Evolutionary conservation across 345 rosid genomes (phyloP), one percentile per base, ranked within the genome.

Genomic region (Hevea brasiliensis): DNA sequence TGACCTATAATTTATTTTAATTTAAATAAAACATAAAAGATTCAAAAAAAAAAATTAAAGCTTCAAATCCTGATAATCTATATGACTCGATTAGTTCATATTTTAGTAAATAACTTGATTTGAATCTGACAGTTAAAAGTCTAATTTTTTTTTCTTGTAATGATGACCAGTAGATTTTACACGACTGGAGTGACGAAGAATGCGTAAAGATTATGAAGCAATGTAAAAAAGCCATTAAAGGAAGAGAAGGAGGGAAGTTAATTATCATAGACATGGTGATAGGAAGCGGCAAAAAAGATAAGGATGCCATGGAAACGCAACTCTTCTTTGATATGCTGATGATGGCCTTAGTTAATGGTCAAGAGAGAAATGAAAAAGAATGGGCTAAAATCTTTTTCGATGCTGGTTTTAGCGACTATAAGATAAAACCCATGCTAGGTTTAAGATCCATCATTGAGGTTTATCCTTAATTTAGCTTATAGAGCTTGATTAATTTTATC

Each of bases 151-250:
- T n/a, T n/a, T 12, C 10, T 47, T 47, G 13, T 47, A 35, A 45
- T 45, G 29, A 42, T 47, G 18, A 47, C 0, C 57, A 72, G 75
- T 72, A 60, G 61, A 61, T 61, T 61, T 13, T 72, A n/a, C 75
- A 72, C 5, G 61, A 50, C 23, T 72, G 68, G 60, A 61, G 24
- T 11, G 75, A 72, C 4, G 75, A 72, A 54, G 61, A 72, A 48
- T 72, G 75, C 15, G 45, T 72, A 21, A 50, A 72, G 20, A 72
- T 61, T 21, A 32, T 72, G 0, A 15, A 61, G 68, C 8, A 13
- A 61, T 61, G 75, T 18, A 72, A 61, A 24, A 59, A 61, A n/a
- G 67, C 60, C 35, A 72, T 72, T 50, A 61, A 61, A 20, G 61
- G 21, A 0, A 61, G 18, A 40, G 47, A 61, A 61, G 58, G 66